These are phyloP conservation scores for Spergularia azorica DNA, from an alignment of 179 eudicot genomes.

Conservation along the genomic window DNA sequence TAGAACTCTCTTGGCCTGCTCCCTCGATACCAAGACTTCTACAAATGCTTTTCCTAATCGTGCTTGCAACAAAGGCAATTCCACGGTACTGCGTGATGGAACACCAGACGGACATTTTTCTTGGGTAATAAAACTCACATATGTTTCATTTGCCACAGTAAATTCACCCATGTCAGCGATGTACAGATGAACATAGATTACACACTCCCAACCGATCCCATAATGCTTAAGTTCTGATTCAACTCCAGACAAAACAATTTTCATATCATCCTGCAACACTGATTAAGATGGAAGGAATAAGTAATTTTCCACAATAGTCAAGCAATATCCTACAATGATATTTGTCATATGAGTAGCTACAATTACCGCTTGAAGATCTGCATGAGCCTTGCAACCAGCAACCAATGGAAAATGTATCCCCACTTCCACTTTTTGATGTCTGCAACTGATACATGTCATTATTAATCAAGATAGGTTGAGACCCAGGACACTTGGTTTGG, in stretches of 20 bases:
- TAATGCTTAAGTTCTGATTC: slow-evolving; percentile 59
- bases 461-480: slow-evolving; percentile 26
- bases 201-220: slow-evolving; percentile 77
- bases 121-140: slow-evolving; percentile 80
- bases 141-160: slow-evolving; percentile 81
- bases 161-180: slow-evolving; percentile 81
- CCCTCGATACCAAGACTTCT: slow-evolving; percentile 82
- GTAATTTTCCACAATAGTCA: neutral
- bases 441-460: slow-evolving; percentile 33
- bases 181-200: slow-evolving; percentile 83
- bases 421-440: slow-evolving; percentile 55
- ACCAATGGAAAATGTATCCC: slow-evolving; percentile 55
- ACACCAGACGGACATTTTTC: slow-evolving; percentile 91
- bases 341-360: slow-evolving; percentile 16
- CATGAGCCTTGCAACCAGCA: slow-evolving; percentile 66
- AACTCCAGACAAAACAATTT: slow-evolving; percentile 51
- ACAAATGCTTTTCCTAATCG: slow-evolving; percentile 78
- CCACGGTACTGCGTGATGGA: slow-evolving; percentile 95
- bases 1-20: slow-evolving; percentile 74
- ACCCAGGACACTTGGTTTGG: slow-evolving; percentile 26
- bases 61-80: slow-evolving; percentile 71
- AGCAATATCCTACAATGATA: neutral
- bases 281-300: slow-evolving; percentile 22
- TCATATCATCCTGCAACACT: slow-evolving; percentile 81
- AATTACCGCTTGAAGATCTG: slow-evolving; percentile 57